Conservation (phyloP, 1,284 basidiomycete genomes). For the Grifola frondosa region DNA sequence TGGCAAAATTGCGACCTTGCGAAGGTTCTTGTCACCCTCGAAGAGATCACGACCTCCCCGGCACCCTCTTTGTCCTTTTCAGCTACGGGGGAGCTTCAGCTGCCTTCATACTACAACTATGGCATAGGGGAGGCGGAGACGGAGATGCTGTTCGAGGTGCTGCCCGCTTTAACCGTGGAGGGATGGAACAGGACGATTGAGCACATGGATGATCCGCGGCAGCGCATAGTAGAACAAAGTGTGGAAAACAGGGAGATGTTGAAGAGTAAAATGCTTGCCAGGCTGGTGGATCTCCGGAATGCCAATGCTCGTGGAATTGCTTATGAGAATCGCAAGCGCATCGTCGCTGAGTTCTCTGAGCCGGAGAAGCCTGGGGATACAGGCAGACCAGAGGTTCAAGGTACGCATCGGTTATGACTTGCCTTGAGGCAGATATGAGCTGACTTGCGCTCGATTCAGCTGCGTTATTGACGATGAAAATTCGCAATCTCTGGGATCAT, state of each 20-base stretch:
- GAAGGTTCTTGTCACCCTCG: constrained; percentile 55
- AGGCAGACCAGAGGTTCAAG: constrained; percentile 86
- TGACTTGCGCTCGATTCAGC: constrained; percentile 45
- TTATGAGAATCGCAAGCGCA: constrained; percentile 81
- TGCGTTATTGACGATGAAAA: constrained; percentile 84
- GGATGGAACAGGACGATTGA: background rate
- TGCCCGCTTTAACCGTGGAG: constrained; percentile 50
- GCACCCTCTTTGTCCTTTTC: constrained; percentile 8
- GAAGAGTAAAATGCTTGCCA: constrained; percentile 68
- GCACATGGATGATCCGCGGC: background rate
- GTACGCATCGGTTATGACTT: constrained; percentile 43
- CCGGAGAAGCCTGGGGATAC: constrained; percentile 71
- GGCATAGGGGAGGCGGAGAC: constrained; percentile 60
- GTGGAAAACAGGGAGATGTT: constrained; percentile 42
- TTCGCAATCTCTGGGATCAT: constrained; percentile 82
- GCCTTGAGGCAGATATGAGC: constrained; percentile 4
- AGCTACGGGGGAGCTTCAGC: constrained; percentile 26
- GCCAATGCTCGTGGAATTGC: constrained; percentile 83
- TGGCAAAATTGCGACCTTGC: constrained; percentile 69
- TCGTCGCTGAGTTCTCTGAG: constrained; percentile 78
- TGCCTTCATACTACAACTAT: constrained; percentile 57
- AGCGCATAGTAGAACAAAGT: constrained; percentile 2
- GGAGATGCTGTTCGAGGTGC: constrained; percentile 55
- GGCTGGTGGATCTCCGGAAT: constrained; percentile 82
- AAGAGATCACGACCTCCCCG: constrained; percentile 42